Conservation (phyloP, 2,329 filamentous ascomycete genomes). For the Aspergillus fumigatiaffinis region DNA sequence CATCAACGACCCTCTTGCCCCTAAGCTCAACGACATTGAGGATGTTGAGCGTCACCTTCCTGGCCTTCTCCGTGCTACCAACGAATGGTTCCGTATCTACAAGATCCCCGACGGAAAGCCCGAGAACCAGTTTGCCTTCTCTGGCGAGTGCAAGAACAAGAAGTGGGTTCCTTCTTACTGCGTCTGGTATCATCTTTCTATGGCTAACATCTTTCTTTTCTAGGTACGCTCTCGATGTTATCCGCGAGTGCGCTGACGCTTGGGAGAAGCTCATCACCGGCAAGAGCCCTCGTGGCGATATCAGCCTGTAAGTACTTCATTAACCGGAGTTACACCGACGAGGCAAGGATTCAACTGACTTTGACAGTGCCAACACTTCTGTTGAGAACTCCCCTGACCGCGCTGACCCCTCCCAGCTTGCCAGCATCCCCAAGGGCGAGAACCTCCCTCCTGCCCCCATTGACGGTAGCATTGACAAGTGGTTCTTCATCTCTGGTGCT, state of each 20-base stretch:
- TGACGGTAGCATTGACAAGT: conserved; percentile 97
- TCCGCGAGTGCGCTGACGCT: conserved; percentile 92
- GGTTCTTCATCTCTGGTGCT: conserved; percentile 99
- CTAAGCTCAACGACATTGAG: conserved; percentile 97
- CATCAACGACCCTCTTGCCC: conserved; percentile 90
- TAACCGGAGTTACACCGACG: neutral
- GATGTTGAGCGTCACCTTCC: conserved; percentile 98
- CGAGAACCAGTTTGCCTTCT: conserved; percentile 99
- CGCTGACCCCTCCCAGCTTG: conserved; percentile 65
- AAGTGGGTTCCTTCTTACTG: conserved; percentile 53
- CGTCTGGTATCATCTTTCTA: neutral
- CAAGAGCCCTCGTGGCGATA: conserved; percentile 72
- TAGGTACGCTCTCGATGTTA: conserved; percentile 89
- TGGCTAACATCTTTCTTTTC: conserved; percentile 12
- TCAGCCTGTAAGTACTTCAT: conserved; percentile 68
- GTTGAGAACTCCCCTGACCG: conserved; percentile 70
- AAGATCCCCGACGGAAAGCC: conserved; percentile 99
- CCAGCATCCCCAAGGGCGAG: conserved; percentile 73
- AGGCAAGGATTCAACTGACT: conserved; percentile 6
- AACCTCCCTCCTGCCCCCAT: conserved; percentile 82
- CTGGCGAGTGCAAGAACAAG: conserved; percentile 99
- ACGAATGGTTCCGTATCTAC: conserved; percentile 99
- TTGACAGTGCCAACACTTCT: conserved; percentile 69
- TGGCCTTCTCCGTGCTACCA: conserved; percentile 92
- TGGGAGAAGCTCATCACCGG: conserved; percentile 96